Evolutionary conservation across 176 grass and related monocot species (phyloP).

Genomic region (Triticum aestivum): DNA sequence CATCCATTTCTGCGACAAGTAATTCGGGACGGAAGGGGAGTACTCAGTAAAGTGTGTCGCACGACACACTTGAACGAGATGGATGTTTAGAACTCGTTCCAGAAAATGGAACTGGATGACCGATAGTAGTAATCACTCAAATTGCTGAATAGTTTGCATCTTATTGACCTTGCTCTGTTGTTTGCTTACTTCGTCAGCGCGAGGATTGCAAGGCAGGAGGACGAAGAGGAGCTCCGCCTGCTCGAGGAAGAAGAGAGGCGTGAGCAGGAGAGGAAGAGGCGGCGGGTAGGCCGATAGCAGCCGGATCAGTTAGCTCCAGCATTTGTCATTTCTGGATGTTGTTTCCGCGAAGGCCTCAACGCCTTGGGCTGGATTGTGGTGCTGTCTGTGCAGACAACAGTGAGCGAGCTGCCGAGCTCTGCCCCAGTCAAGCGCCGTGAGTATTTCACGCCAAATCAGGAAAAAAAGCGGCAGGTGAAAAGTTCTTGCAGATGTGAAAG

Average conservation of each 20-base stretch:
- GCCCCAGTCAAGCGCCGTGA: not conserved
- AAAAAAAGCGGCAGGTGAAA: conserved; percentile 14
- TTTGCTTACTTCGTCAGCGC: conserved; percentile 43
- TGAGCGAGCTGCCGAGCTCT: not conserved
- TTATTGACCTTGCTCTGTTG: not conserved
- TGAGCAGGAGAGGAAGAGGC: conserved; percentile 64
- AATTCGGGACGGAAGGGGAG: too few relatives aligned
- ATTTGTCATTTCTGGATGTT: not conserved
- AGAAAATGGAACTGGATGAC: not conserved
- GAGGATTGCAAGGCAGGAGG: conserved; percentile 76
- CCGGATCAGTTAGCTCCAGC: not conserved
- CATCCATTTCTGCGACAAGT: too few relatives aligned
- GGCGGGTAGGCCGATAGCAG: conserved; percentile 42
- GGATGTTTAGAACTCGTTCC: not conserved
- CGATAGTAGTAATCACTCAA: not conserved
- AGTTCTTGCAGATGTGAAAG: not conserved
- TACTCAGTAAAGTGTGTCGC: not conserved
- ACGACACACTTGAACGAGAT: not conserved
- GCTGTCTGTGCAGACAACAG: not conserved
- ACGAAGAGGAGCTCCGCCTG: conserved; percentile 81
- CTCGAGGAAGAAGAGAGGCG: conserved; percentile 89
- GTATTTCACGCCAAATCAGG: conserved; percentile 14
- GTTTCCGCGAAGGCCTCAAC: not conserved
- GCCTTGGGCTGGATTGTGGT: not conserved
- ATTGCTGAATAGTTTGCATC: not conserved